phyloP scores from a whole-genome alignment of 768 basidiomycete species.

The Sporobolomyces phaffii region DNA sequence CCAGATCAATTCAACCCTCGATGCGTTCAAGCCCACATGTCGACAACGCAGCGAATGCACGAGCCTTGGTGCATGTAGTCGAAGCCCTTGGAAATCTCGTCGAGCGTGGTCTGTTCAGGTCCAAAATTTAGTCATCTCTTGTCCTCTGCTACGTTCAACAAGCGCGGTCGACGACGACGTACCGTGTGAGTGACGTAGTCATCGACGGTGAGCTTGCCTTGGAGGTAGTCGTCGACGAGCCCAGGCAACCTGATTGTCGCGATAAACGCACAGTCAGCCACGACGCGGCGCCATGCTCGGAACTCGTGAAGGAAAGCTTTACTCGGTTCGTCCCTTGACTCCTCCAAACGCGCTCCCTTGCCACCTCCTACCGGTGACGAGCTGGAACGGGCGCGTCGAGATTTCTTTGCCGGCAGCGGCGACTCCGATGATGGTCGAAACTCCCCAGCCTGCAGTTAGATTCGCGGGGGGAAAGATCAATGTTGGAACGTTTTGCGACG shows the following conservation, averaged over 20 bases:
- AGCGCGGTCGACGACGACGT: conserved; percentile 54
- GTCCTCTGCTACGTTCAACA: too few relatives aligned
- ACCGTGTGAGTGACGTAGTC: conserved; percentile 83
- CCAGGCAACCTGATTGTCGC: conserved; percentile 16
- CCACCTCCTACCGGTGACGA: conserved; percentile 86
- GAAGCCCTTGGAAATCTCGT: conserved; percentile 85
- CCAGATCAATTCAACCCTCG: not conserved
- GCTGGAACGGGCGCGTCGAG: conserved; percentile 71
- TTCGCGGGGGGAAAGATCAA: not conserved
- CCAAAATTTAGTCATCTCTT: too few relatives aligned
- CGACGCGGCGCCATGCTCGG: too few relatives aligned
- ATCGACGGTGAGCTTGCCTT: conserved; percentile 74
- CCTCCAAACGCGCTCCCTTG: conserved; percentile 93
- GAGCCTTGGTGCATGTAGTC: conserved; percentile 58
- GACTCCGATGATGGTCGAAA: conserved; percentile 90
- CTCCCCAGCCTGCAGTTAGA: conserved; percentile 76
- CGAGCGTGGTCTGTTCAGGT: conserved; percentile 65
- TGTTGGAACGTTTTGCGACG: too few relatives aligned
- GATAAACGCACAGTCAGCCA: not conserved
- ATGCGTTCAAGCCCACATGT: conserved; percentile 55
- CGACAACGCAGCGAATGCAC: conserved; percentile 91
- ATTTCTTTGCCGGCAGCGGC: conserved; percentile 96
- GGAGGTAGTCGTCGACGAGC: conserved; percentile 62
- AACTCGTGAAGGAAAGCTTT: not conserved
- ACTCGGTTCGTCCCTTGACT: conserved; percentile 91